A percentile compares a stretch with the other conserved stretches of the same genome.
phyloP scores from a whole-genome alignment of 176 grass and related monocot genomes.

The Eleusine coracana region DNA sequence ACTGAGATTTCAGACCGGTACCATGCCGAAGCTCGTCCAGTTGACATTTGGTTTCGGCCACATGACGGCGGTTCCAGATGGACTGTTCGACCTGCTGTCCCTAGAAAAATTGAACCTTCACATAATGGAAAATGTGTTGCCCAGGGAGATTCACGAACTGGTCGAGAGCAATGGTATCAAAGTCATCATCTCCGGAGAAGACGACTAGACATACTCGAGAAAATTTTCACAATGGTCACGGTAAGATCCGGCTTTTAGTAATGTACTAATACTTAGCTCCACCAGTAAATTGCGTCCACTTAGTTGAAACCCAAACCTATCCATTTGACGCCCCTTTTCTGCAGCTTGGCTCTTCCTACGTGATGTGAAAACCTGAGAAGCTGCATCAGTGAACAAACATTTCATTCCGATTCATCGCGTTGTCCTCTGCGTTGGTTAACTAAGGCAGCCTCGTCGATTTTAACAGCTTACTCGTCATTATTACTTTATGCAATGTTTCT shows the following conservation, averaged over 20 bases:
- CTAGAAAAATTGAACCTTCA: neutral
- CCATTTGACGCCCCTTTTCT: too few relatives aligned
- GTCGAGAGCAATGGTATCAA: neutral
- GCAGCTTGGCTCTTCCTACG: too few relatives aligned
- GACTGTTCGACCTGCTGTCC: neutral
- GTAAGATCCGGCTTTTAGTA: neutral
- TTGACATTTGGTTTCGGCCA: neutral
- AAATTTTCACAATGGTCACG: neutral
- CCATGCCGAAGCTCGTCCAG: neutral
- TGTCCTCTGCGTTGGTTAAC: too few relatives aligned
- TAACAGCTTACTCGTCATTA: too few relatives aligned
- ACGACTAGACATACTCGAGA: neutral
- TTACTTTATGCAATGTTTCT: neutral
- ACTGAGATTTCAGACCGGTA: neutral
- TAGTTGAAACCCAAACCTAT: too few relatives aligned
- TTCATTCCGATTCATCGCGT: too few relatives aligned
- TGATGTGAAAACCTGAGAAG: too few relatives aligned
- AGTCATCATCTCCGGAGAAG: neutral
- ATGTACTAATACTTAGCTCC: neutral
- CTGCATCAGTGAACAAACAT: too few relatives aligned
- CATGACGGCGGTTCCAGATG: neutral
- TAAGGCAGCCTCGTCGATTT: too few relatives aligned
- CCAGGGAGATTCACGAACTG: neutral
- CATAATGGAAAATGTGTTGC: neutral
- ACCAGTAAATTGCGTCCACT: neutral